Base-by-base conservation (phyloP, 495 filamentous ascomycete genomes). In the Filosporella fistucella region DNA sequence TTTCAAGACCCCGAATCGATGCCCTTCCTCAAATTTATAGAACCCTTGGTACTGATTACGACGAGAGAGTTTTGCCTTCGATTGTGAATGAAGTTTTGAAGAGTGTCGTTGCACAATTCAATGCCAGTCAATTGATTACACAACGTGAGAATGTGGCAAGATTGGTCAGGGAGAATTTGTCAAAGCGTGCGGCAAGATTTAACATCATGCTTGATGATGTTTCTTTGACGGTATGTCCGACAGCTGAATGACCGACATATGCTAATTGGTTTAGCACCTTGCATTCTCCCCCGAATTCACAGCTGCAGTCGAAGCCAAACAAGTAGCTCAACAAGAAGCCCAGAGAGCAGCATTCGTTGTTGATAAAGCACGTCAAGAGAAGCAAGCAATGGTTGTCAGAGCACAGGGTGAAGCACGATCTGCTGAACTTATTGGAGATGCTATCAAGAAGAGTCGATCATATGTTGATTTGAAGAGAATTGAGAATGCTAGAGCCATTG, bases 201-300 rank as follows among this genome's bases (percentile, higher is more conserved):
- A 98, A 97, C 68, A 96, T 98, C 67, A 73, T 94, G 59, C 70
- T 98, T 39, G 93, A 98, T 59, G 93, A 98, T 80, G 93, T 98
- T 16, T 98, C 93, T 13, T 65, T 98, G 54, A 98, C 93, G 52
- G 93, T 96, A 84, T 32, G 82, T 61, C 45, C 24, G 18, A 14
- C 26, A 24, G 16, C 14, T 29, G 32, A 35, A 63, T 36, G 39
- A 40, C 49, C 26, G 18, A 25, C 13, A 47, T 45, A 24, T 46
- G 54, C 53, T 66, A 52, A 61, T 54, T 26, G 32, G 25, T 56
- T 6, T 62, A 95, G 90, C 93, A 98, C 63, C 82, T 98, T 55
- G 93, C 93, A 49, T 98, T 98, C 85, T 98, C 93, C 36, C 93
- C 93, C 56, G 93, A 97, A 68, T 98, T 98, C 74, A 97, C 94